Base-by-base conservation (phyloP, 176 grass and related monocot species). In the Oryza brachyantha region DNA sequence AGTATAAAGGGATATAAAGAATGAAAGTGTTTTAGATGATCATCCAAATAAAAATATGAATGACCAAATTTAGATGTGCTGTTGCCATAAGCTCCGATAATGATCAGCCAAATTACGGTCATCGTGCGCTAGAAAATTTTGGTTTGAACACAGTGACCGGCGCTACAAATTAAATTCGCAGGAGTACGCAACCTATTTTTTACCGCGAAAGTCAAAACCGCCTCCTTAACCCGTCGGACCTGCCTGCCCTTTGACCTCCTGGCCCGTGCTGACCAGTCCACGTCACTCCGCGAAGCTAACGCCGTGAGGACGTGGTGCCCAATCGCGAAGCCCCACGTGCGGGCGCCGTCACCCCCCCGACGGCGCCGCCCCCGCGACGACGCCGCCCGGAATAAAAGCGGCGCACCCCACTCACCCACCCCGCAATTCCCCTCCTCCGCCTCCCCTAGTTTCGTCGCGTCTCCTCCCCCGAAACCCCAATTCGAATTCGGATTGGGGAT, bases 401-500 rank as follows among this genome's bases (percentile, higher is more conserved):
- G 10, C 59, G 65, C 77, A 81, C 66, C 66, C 45, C 77, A 66
- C 76, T 80, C 77, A 81, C 82, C 77, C 76, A 81, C 70, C 42
- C 28, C 26, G 40, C 75, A 76, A 84, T 54, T 76, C 63, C 74
- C 59, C 61, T 75, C 26, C 61, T 5, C 31, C 46, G 3, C 12
- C 79, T 52, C 31, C 21, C 65, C 70, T 40, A 64, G 39, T 38
- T 71, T 66, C 60, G n/a, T 46, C 5, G n/a, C n/a, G n/a, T n/a
- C 72, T 34, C 3, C 26, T 61, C 43, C 70, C 73, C 29, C 36
- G 48, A 81, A 67, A 7, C 60, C 82, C 73, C 72, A 28, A 72
- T 81, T 85, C 73, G 78, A 70, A 28, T 17, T 46, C 68, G 68
- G 35, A 89, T 82, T 81, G 82, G 82, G 77, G 81, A 80, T 84